Percentiles rank a stretch among this genome's conserved stretches.
These are phyloP conservation scores for Xylariaceae sp. DNA, from an alignment of 2,329 filamentous ascomycete species.

Conservation along the genomic window DNA sequence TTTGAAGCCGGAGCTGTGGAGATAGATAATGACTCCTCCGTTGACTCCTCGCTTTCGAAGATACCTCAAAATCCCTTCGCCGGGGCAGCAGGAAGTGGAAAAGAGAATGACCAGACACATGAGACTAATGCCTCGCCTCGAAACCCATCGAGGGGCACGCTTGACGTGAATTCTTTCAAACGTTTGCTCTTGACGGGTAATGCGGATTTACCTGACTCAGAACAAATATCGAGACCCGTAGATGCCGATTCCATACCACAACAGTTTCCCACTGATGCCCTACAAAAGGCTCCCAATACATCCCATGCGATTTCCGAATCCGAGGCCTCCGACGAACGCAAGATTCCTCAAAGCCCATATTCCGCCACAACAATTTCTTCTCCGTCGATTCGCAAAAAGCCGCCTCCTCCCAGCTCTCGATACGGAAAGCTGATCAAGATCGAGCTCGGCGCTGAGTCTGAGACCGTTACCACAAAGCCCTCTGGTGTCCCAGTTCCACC, in stretches of 20 bases:
- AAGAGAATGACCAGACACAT: conserved; percentile 33
- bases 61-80: conserved; percentile 51
- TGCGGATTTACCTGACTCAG: conserved; percentile 34
- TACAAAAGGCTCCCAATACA: conserved; percentile 50
- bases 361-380: conserved; percentile 21
- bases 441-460: conserved; percentile 39
- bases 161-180: conserved; percentile 76
- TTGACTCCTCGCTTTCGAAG: conserved; percentile 23
- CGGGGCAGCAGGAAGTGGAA: conserved; percentile 49
- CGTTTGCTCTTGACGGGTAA: conserved; percentile 70
- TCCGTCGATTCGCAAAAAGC: conserved; percentile 45
- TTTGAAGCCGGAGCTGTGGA: conserved; percentile 21
- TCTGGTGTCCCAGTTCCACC: conserved; percentile 21
- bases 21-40: conserved; percentile 15
- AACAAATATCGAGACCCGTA: conserved; percentile 7
- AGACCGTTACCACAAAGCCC: conserved; percentile 19
- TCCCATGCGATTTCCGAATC: conserved; percentile 53
- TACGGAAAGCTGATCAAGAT: conserved; percentile 69
- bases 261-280: conserved; percentile 51
- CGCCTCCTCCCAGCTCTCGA: conserved; percentile 66
- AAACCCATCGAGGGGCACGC: conserved; percentile 38
- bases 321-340: conserved; percentile 44
- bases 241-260: conserved; percentile 55
- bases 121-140: conserved; percentile 32
- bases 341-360: conserved; percentile 31